These are phyloP conservation scores for Cyathus striatus DNA, from an alignment of 768 basidiomycete genomes.

Conservation along the genomic window DNA sequence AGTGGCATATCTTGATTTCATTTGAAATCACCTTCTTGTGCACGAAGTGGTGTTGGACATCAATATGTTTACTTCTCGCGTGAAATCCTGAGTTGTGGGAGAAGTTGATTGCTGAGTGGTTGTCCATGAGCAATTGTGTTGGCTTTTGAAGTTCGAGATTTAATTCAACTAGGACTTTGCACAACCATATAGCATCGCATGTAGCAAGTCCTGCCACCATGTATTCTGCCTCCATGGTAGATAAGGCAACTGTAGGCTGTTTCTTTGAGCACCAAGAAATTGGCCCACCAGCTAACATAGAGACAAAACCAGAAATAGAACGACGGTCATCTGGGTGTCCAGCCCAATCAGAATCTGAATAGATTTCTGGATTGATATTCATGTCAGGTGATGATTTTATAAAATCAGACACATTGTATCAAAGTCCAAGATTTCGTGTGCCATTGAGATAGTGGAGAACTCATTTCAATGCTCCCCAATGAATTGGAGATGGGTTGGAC, in stretches of 20 bases:
- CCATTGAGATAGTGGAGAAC: background rate
- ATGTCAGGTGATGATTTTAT: too few relatives aligned
- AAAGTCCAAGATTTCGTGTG: background rate
- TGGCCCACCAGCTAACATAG: background rate
- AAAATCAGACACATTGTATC: too few relatives aligned
- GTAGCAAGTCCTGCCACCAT: background rate
- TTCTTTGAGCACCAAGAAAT: background rate
- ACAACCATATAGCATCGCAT: constrained; percentile 1
- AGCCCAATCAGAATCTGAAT: background rate
- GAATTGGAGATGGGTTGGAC: background rate
- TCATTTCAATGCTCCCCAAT: background rate
- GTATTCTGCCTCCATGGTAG: constrained; percentile 3
- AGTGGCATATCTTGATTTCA: background rate
- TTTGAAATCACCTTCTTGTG: background rate
- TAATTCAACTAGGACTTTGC: background rate
- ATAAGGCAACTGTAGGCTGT: background rate
- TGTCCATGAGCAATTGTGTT: background rate
- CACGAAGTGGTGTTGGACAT: background rate
- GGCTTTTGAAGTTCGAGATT: background rate
- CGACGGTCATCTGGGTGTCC: background rate
- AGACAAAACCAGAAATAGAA: background rate
- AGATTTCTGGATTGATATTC: background rate
- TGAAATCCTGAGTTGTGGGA: background rate
- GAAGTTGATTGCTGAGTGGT: background rate
- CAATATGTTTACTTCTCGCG: background rate